Base-by-base conservation (phyloP, 768 basidiomycete species). In the Podaxis mareebaensis region DNA sequence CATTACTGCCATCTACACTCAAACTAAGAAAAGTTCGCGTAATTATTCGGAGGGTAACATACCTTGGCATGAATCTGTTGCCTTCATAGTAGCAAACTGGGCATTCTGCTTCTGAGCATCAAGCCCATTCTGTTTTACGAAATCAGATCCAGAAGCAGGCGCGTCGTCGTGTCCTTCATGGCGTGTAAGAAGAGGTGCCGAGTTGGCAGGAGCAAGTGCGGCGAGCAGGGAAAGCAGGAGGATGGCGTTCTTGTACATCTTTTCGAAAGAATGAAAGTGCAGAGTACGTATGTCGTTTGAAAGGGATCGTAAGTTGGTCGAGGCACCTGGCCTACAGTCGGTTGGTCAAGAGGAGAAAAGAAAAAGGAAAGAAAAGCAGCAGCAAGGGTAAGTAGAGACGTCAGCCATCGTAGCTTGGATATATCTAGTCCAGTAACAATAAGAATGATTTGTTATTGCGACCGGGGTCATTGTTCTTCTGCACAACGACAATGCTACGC, bases 71-170 rank as follows among this genome's bases (percentile, higher is more conserved):
- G 81, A 44, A 66, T 85, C 81, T 11, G 70, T 74, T 0, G 73
- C 66, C 12, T 75, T 79, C 61, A 88, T 64, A 2, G 73, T 66
- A 33, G 76, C 71, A 71, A 86, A 89, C 61, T 83, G 72, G 17
- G 71, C 68, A 63, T 86, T 86, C 33, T 82, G 73, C 51, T 78
- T 74, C 67, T 83, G 83, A 11, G 85, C 85, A 44, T 78, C 78
- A 20, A 83, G 69, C 3, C 73, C 85, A 62, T 86, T 86, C 65
- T 81, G 74, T 60, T 77, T 71, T 33, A 71, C 57, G 58, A 79
- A 72, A 55, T 64, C 68, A 5, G 64, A 22, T 6, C 44, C 58
- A 22, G 61, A 22, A 20, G 68, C 49, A 42, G 61, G 28, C 17
- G 54, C 36, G 42, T 64, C 64, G 60, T 71, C 71, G 54, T 70